Base-by-base conservation (phyloP, 2,329 filamentous ascomycete genomes). In the Cordyceps militaris region DNA sequence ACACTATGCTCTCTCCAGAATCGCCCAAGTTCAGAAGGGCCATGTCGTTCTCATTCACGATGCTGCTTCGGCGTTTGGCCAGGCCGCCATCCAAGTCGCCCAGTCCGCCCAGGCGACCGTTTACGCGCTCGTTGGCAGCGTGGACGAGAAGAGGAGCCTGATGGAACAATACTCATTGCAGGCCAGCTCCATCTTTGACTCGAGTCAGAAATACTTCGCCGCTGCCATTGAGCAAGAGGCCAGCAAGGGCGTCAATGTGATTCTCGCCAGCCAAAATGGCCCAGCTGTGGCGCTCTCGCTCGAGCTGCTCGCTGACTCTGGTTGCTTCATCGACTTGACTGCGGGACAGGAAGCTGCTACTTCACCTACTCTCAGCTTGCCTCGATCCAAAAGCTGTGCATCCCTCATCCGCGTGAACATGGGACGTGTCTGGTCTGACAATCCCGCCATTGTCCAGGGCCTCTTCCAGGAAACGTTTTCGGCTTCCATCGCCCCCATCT, bases 61-160 rank as follows among this genome's bases (percentile, higher is more conserved):
- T 3, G 74, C 68, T 0, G 67, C 70, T 0, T 69, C 71, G 30
- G 66, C 68, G 3, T 66, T 72, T 2, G 74, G 74, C 4, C 71
- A 73, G 57, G 69, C 70, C 14, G 72, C 71, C 8, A 64, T 76
- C 14, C 70, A 71, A 34, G 61, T 76, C 1, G 71, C 73, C 42
- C 65, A 64, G 44, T 56, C 61, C 3, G 60, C 64, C 8, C 72
- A 70, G 1, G 71, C 72, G 6, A 63, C 66, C 3, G 61, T 79
- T 2, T 75, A 73, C 30, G 69, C 67, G 1, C 76, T 71, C 0
- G 73, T 73, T 0, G 62, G 66, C 7, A 64, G 64, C 3, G 24
- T 59, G 4, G 65, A 63, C 11, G 72, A 73, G 58, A 62, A 61
- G 9, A 55, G 66, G 21, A 58, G 67, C 2, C 56, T 73, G 4